phyloP scores from a whole-genome alignment of 495 filamentous ascomycete genomes.

The Coniosporium apollinis region DNA sequence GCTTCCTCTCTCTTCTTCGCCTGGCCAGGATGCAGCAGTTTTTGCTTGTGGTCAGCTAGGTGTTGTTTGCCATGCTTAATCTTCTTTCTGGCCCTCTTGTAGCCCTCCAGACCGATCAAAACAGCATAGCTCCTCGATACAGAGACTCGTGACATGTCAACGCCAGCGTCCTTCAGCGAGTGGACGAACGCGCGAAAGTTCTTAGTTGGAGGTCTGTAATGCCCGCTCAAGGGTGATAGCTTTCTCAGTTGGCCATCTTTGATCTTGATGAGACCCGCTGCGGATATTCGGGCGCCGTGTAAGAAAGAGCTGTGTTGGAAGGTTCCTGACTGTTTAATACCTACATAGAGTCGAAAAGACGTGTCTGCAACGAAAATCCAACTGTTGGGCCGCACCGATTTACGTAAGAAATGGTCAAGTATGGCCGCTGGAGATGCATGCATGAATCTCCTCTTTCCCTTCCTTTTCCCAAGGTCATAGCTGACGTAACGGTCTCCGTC shows the following conservation, averaged over 20 bases:
- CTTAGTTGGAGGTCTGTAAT: slow-evolving; percentile 65
- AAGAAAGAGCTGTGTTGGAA: slow-evolving; percentile 89
- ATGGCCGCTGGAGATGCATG: slow-evolving; percentile 53
- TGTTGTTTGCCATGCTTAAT: slow-evolving; percentile 26
- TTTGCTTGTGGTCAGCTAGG: slow-evolving; percentile 15
- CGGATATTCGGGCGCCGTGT: slow-evolving; percentile 61
- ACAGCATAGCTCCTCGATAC: slow-evolving; percentile 71
- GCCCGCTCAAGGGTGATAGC: slow-evolving; percentile 47
- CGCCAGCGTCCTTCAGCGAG: slow-evolving; percentile 51
- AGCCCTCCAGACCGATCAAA: slow-evolving; percentile 67
- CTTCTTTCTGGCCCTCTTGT: slow-evolving; percentile 43
- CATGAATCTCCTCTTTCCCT: slow-evolving; percentile 43
- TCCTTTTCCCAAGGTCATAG: slow-evolving; percentile 34
- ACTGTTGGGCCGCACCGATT: slow-evolving; percentile 55
- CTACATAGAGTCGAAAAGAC: slow-evolving; percentile 71
- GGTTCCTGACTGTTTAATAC: slow-evolving; percentile 73
- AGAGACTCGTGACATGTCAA: slow-evolving; percentile 60
- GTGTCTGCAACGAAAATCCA: slow-evolving; percentile 90
- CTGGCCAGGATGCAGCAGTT: slow-evolving; percentile 29
- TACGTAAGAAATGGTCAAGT: slow-evolving; percentile 53
- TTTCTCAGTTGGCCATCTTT: slow-evolving; percentile 55
- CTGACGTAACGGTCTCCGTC: slow-evolving; percentile 34
- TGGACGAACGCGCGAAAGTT: slow-evolving; percentile 72
- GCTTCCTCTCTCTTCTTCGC: slow-evolving; percentile 25
- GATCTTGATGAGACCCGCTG: slow-evolving; percentile 74